Conservation (phyloP, 768 basidiomycete genomes). For the Mycena haematopus region DNA sequence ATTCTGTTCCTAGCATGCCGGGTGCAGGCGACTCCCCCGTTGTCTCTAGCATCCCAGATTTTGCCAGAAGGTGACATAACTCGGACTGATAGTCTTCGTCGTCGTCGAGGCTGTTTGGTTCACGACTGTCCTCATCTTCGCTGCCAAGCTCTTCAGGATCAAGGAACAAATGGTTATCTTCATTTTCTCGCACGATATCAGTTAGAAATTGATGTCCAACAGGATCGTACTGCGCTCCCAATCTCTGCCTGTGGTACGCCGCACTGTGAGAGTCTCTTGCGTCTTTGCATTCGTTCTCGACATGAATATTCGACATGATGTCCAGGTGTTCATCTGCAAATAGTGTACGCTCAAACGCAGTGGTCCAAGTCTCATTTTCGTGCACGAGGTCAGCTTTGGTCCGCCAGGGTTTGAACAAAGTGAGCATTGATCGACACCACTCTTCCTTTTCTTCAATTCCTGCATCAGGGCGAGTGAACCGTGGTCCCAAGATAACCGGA, state of each 20-base stretch:
- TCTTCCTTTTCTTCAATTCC: not conserved
- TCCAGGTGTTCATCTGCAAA: not conserved
- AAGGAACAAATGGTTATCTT: not conserved
- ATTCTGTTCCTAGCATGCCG: not conserved
- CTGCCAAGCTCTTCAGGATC: not conserved
- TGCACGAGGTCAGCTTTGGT: not conserved
- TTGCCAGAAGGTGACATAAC: not conserved
- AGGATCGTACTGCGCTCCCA: not conserved
- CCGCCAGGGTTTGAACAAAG: not conserved
- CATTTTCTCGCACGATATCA: not conserved
- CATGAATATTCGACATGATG: constrained; percentile 4
- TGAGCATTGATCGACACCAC: not conserved
- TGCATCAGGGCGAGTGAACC: not conserved
- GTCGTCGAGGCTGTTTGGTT: not conserved
- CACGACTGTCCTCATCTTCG: not conserved
- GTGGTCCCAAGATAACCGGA: not conserved
- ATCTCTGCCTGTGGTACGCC: not conserved
- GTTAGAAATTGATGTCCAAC: not conserved
- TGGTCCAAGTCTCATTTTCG: not conserved
- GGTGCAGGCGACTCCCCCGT: not conserved
- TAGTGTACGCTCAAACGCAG: not conserved
- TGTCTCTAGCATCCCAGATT: not conserved
- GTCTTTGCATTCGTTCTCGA: constrained; percentile 16
- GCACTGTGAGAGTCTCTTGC: not conserved
- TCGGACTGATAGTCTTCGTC: not conserved